Evolutionary conservation across 495 filamentous ascomycete species (phyloP), one percentile per base, ranked within the genome.

Genomic region (Mycothermus thermophilus): DNA sequence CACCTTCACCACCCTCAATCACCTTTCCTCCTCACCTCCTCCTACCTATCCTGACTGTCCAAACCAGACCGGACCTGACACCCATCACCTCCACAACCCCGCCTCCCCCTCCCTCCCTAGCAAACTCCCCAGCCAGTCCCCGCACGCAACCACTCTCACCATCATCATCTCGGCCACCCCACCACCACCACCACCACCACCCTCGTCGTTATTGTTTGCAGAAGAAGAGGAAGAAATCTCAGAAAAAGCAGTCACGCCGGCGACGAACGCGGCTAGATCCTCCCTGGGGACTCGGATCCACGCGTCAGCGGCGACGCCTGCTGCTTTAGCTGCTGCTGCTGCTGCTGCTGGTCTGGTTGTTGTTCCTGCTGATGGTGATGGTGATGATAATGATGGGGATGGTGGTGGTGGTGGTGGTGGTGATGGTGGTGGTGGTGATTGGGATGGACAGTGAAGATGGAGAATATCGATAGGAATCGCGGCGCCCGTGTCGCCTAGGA

Each of bases 341-440:
- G n/a, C n/a, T n/a, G n/a, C n/a, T n/a, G n/a, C n/a, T n/a, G n/a
- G n/a, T n/a, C n/a, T n/a, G n/a, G n/a, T n/a, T n/a, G n/a, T n/a
- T n/a, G n/a, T n/a, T n/a, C n/a, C n/a, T n/a, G n/a, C n/a, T n/a
- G n/a, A n/a, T n/a, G n/a, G n/a, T n/a, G n/a, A n/a, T n/a, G n/a
- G n/a, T n/a, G n/a, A 95, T 63, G 21, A 94, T 77, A 46, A 95
- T 88, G 40, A 94, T 57, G 1, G 79, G 62, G 14, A 94, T 83
- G 1, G 78, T 72, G 4, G 79, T 64, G 20, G 51, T 43, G 5
- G 54, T 62, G 12, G 10, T 3, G 24, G 19, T 22, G 27, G 2
- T 22, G 34, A 5, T 22, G 11, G 8, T 27, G 36, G 11, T 11
- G 22, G 9, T 23, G 4, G 29, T 19, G 2, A 18, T 10, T 2